Percentiles rank a stretch among this genome's conserved stretches.
These are phyloP conservation scores for Paecilomyces dactylethromorphus DNA, from an alignment of 2,329 filamentous ascomycete species.

Conservation along the genomic window DNA sequence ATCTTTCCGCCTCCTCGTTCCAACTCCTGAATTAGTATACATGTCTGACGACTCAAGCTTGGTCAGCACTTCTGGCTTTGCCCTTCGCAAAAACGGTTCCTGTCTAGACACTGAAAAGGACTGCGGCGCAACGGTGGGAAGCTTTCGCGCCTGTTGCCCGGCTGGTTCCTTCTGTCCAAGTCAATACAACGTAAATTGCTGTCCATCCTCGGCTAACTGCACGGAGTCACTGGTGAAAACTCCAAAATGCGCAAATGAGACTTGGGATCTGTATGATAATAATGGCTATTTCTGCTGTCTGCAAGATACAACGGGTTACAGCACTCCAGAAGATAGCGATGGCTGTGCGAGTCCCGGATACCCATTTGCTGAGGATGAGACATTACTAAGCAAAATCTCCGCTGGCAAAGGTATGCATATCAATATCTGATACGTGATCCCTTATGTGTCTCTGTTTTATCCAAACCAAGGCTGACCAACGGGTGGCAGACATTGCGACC, in stretches of 20 bases:
- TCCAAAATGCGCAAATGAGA: background rate
- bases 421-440: background rate
- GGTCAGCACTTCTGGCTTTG: background rate
- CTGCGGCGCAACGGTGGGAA: background rate
- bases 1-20: background rate
- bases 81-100: background rate
- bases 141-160: background rate
- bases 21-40: background rate
- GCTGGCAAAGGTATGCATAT: background rate
- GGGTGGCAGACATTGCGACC: background rate
- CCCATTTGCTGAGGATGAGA: background rate
- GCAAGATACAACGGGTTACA: background rate
- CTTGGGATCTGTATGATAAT: background rate
- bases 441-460: background rate
- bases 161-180: background rate
- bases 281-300: background rate
- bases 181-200: background rate
- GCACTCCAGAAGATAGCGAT: background rate
- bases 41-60: background rate
- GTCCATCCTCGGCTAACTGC: background rate
- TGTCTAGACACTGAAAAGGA: background rate
- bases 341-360: background rate
- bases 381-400: background rate
- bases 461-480: background rate
- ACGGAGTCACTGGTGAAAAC: background rate